Percentiles rank a stretch among this genome's conserved stretches.
Evolutionary conservation across 192 early-diverging fungal genomes (phyloP).

Genomic region (Coemansia sp.): DNA sequence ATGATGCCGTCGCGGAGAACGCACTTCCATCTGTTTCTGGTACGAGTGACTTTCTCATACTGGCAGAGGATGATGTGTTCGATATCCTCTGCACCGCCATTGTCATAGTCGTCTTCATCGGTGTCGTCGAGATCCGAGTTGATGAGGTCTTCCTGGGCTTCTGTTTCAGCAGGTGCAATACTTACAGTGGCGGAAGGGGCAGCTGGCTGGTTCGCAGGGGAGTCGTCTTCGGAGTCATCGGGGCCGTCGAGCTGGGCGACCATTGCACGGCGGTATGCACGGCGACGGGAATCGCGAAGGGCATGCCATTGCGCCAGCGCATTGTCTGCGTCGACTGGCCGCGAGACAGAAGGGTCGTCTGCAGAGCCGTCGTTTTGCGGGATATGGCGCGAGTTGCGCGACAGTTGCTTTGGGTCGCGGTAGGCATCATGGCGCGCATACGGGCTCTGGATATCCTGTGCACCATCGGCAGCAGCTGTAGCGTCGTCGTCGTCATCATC

Average conservation of each 20-base stretch:
- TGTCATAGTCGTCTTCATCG: conserved; percentile 68
- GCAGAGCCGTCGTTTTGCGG: conserved; percentile 65
- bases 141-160: conserved; percentile 61
- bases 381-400: conserved; percentile 24
- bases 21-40: conserved; percentile 99
- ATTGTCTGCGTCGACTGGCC: not conserved
- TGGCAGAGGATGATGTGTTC: conserved; percentile 78
- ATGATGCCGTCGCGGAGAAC: conserved; percentile 96
- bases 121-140: conserved; percentile 78
- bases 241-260: conserved; percentile 46
- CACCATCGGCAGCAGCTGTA: conserved; percentile 4
- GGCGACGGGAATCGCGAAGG: conserved; percentile 13
- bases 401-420: no score
- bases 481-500: conserved; percentile 42
- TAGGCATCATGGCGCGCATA: conserved; percentile 4
- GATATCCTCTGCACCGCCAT: conserved; percentile 63
- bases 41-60: conserved; percentile 85
- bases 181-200: conserved; percentile 15
- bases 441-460: conserved; percentile 13
- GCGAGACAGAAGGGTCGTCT: conserved; percentile 43
- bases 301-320: conserved; percentile 34
- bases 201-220: conserved; percentile 48
- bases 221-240: conserved; percentile 37
- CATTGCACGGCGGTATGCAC: conserved; percentile 9
- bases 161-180: conserved; percentile 1